Conservation (phyloP, 495 filamentous ascomycete genomes). For the Glutinoglossum americanum region DNA sequence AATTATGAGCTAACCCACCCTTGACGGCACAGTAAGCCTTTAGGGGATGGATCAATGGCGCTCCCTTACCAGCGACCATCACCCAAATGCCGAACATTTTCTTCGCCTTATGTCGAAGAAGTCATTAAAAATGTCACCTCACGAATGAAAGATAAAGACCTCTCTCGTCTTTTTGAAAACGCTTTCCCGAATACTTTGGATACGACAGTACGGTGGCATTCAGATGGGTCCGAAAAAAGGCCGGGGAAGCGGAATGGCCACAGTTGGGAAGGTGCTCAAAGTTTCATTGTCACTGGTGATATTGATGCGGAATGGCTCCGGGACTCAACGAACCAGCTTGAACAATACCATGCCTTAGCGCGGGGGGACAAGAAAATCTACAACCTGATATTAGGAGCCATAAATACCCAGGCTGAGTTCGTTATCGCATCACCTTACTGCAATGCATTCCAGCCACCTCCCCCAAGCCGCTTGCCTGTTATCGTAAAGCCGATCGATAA, state of each 20-base stretch:
- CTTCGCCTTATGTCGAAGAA: constrained; percentile 63
- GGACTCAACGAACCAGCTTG: constrained; percentile 89
- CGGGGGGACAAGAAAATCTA: constrained; percentile 53
- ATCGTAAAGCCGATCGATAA: constrained; percentile 57
- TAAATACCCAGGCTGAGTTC: constrained; percentile 89
- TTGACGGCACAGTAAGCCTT: constrained; percentile 34
- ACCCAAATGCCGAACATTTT: constrained; percentile 66
- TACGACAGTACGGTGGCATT: constrained; percentile 70
- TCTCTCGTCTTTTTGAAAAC: constrained; percentile 88
- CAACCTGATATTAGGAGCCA: constrained; percentile 73
- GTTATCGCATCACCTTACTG: constrained; percentile 92
- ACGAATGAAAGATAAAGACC: constrained; percentile 65
- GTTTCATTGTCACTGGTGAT: constrained; percentile 95
- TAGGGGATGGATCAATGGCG: constrained; percentile 53
- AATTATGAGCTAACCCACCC: neutral
- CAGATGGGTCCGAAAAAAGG: constrained; percentile 24
- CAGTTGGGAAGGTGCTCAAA: constrained; percentile 64
- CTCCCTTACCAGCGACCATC: constrained; percentile 83
- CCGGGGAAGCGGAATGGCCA: constrained; percentile 19
- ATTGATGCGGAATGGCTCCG: constrained; percentile 97
- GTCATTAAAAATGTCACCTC: constrained; percentile 64
- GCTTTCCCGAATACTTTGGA: constrained; percentile 93
- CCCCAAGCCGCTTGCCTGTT: constrained; percentile 52
- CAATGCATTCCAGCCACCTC: constrained; percentile 92
- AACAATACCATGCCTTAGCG: constrained; percentile 70